Conservation (phyloP, 2,329 filamentous ascomycete genomes). For the Aspergillus piperis region DNA sequence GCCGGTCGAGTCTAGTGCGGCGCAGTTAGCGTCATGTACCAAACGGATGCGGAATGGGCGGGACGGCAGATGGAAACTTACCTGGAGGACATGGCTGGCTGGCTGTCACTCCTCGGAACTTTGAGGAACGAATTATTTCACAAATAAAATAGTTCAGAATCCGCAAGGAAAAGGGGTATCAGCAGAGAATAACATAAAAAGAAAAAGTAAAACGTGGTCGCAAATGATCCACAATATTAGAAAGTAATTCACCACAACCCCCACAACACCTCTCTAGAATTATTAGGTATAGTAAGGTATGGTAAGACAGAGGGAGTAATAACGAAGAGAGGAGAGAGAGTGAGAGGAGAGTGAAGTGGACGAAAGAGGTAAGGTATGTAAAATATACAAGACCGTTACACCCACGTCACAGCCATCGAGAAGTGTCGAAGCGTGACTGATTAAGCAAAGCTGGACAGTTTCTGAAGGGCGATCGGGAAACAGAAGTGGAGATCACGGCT, state of each 20-base stretch:
- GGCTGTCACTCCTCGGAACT: slow-evolving; percentile 1
- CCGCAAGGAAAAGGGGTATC: slow-evolving; percentile 5
- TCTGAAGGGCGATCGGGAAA: slow-evolving; percentile 9
- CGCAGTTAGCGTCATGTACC: slow-evolving; percentile 36
- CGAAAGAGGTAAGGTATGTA: slow-evolving; percentile 15
- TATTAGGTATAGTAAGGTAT: slow-evolving; percentile 13
- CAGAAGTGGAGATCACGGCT: slow-evolving; percentile 11
- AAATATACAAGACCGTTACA: slow-evolving; percentile 23
- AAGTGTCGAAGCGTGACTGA: neutral
- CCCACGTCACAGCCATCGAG: slow-evolving; percentile 26
- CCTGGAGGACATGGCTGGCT: slow-evolving; percentile 44
- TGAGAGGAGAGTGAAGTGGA: slow-evolving; percentile 13
- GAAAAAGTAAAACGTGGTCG: slow-evolving; percentile 13
- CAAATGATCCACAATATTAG: slow-evolving; percentile 5
- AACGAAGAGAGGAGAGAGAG: slow-evolving; percentile 15
- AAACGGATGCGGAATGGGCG: slow-evolving; percentile 25
- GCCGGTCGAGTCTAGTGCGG: slow-evolving; percentile 69
- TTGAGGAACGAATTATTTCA: slow-evolving; percentile 3
- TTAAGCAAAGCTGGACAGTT: slow-evolving; percentile 1
- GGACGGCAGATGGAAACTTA: slow-evolving; percentile 28
- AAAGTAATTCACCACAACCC: neutral
- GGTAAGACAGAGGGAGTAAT: slow-evolving; percentile 8
- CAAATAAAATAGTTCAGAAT: slow-evolving; percentile 2
- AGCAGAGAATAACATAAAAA: slow-evolving; percentile 1
- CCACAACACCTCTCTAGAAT: slow-evolving; percentile 11